Evolutionary conservation across 345 rosid genomes (phyloP), one percentile per base, ranked within the genome.

Genomic region (Nasturtium officinale): DNA sequence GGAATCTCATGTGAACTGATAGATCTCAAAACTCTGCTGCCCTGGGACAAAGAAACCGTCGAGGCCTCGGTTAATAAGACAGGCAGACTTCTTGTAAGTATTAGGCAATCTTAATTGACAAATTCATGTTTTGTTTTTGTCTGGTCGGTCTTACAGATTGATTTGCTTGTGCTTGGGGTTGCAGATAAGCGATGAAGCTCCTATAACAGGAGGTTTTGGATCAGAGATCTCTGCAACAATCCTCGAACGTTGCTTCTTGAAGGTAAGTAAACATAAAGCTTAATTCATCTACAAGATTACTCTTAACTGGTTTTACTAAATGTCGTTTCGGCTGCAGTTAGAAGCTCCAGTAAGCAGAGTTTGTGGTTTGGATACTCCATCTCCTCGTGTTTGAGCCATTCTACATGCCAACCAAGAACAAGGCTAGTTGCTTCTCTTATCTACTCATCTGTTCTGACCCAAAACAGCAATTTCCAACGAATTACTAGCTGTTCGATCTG

Each of bases 181-280:
- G 82, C 79, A 93, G 97, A 82, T 93, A 65, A 93, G 97, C 78
- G 97, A 89, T 72, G 97, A 93, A 78, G 96, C 97, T 68, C 98
- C 97, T 0, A 81, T 90, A 3, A 93, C 96, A 0, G 97, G 98
- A 80, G 98, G 98, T 50, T 90, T 90, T 77, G 98, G 98, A 15
- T 97, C 97, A 62, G 98, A 93, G 83, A 93, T 93, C 71, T 85
- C 97, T 32, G 90, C 96, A 56, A 84, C 97, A 21, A 84, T 90
- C 25, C 74, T 93, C 3, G 96, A 93, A 60, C 85, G 94, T 60
- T 93, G 97, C 79, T 93, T 93, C 83, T 76, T 85, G 81, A 80
- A 91, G 76, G 98, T 92, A 75, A 4, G 6, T 1, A 42, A 21
- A 68, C 13, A 7, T 9, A 1, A 29, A 13, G 5, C 42, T 16